Evolutionary conservation across 2,329 filamentous ascomycete genomes (phyloP), one percentile per base, ranked within the genome.

Genomic region (Cladophialophora yegresii): DNA sequence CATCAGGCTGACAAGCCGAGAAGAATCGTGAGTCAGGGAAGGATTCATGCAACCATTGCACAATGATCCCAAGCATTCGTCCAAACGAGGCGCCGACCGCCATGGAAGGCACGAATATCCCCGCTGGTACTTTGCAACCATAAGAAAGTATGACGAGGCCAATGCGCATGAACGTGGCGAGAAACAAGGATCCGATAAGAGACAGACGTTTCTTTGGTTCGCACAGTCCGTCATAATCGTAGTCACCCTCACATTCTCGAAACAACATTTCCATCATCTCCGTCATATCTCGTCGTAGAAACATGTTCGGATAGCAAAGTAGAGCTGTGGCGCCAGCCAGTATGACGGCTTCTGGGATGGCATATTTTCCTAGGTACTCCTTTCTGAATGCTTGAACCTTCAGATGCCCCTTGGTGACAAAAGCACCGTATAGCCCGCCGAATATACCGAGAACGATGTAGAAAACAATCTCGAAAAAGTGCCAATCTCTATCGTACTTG

Each of bases 181-280:
- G 77, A 9, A 88, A 78, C 30, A 99, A 81, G 0, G 92, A 93
- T 16, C 90, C 72, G 6, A 97, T 86, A 79, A 96, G 96, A 60
- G 83, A 82, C 82, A 88, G 89, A 26, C 92, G 87, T 71, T 90
- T 89, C 58, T 90, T 81, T 3, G 83, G 75, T 64, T 97, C 90
- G 83, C 95, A 99, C 16, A 99, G 85, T 5, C 90, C 90, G 68
- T 96, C 87, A 71, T 96, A 97, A 73, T 93, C 91, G 75, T 96
- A 90, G 22, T 84, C 88, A 4, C 90, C 92, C 73, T 96, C 91
- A 71, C 95, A 99, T 75, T 99, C 95, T 13, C 90, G 84, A 76
- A 99, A 99, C 10, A 99, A 80, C 68, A 97, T 96, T 75, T 98
- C 93, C 95, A 99, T 98, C 80, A 92, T 96, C 80, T 98, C 93